Evolutionary conservation across 371 early-diverging fungal genomes (phyloP).

Genomic region (Apophysomyces variabilis): DNA sequence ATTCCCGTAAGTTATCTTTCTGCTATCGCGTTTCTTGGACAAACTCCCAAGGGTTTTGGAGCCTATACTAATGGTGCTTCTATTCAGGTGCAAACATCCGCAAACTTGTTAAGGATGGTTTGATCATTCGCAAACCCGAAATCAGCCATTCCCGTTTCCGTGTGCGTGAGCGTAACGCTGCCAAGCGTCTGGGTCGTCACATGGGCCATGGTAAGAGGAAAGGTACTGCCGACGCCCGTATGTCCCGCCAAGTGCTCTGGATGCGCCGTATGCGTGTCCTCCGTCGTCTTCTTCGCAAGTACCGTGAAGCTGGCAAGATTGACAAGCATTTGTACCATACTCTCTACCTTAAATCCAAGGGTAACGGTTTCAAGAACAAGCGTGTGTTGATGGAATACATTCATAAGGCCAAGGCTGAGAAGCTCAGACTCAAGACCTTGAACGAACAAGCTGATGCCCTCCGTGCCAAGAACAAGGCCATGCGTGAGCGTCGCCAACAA

Average conservation of each 20-base stretch:
- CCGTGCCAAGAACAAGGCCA: conserved; percentile 93
- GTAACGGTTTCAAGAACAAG: conserved; percentile 99
- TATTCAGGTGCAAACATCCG: conserved; percentile 14
- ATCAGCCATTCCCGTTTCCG: conserved; percentile 94
- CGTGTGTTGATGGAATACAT: conserved; percentile 99
- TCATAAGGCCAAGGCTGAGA: conserved; percentile 99
- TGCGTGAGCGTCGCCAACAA: conserved; percentile 88
- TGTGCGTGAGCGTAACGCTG: conserved; percentile 87
- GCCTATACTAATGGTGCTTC: no score
- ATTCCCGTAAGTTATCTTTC: not conserved
- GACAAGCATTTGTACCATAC: conserved; percentile 96
- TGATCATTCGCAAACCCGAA: conserved; percentile 54
- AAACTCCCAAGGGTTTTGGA: no score
- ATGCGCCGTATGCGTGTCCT: conserved; percentile 99
- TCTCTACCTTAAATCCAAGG: conserved; percentile 98
- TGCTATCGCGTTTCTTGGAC: not conserved
- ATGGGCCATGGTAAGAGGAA: conserved; percentile 96
- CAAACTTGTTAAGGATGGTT: conserved; percentile 30
- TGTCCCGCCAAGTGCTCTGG: conserved; percentile 96
- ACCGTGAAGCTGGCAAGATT: conserved; percentile 96
- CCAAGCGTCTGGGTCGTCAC: conserved; percentile 99
- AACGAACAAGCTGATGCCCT: conserved; percentile 98
- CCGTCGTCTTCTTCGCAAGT: conserved; percentile 95
- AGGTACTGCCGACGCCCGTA: conserved; percentile 99
- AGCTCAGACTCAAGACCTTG: conserved; percentile 91